These are phyloP conservation scores for Pseudogymnoascus sp. DNA, from an alignment of 2,329 filamentous ascomycete species.

Conservation along the genomic window DNA sequence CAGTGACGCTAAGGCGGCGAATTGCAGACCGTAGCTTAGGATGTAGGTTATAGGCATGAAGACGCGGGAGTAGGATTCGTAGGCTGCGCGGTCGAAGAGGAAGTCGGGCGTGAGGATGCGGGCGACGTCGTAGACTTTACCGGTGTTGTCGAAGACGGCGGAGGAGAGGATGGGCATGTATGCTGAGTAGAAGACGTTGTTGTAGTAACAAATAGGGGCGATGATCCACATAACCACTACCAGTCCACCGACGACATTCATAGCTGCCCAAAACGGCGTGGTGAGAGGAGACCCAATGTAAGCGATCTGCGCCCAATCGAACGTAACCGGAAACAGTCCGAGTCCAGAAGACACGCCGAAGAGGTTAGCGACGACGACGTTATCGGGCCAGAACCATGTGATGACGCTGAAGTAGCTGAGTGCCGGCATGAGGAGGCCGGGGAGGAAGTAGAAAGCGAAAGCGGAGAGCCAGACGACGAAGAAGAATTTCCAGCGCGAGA, in stretches of 20 bases:
- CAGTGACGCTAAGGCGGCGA: slow-evolving; percentile 70
- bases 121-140: slow-evolving; percentile 70
- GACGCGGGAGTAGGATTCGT: slow-evolving; percentile 72
- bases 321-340: slow-evolving; percentile 75
- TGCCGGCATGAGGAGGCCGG: slow-evolving; percentile 72
- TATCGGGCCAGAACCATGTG: slow-evolving; percentile 81
- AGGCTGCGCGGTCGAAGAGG: slow-evolving; percentile 67
- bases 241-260: slow-evolving; percentile 74
- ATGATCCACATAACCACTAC: slow-evolving; percentile 79
- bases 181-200: slow-evolving; percentile 68
- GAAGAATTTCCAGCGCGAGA: slow-evolving; percentile 80
- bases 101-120: slow-evolving; percentile 71
- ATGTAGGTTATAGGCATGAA: slow-evolving; percentile 84
- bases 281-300: slow-evolving; percentile 74
- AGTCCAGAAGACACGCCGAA: slow-evolving; percentile 81
- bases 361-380: slow-evolving; percentile 76
- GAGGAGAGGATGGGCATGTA: slow-evolving; percentile 83
- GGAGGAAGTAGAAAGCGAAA: slow-evolving; percentile 77
- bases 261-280: slow-evolving; percentile 77
- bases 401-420: slow-evolving; percentile 83
- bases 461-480: slow-evolving; percentile 60
- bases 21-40: slow-evolving; percentile 77
- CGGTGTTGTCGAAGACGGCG: slow-evolving; percentile 78
- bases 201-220: slow-evolving; percentile 72
- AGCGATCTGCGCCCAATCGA: slow-evolving; percentile 86